Evolutionary conservation across 1,139 yeast species (phyloP), one percentile per base, ranked within the genome.

Genomic region (Yamadazyma taylorii): DNA sequence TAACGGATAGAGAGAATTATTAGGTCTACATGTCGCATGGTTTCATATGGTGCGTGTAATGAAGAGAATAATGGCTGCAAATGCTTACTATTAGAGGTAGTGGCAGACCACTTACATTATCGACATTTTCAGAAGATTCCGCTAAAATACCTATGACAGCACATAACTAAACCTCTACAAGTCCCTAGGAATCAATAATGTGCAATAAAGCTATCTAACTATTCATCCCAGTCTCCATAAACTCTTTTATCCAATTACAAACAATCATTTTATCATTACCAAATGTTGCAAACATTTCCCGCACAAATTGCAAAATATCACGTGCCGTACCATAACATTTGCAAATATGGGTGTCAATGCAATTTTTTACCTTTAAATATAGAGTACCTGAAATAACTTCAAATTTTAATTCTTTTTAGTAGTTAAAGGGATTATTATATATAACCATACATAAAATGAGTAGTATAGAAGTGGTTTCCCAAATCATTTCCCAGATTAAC

Each of bases 401-500:
- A 24, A 12, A 6, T 24, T 24, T 24, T n/a, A n/a, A n/a, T n/a
- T n/a, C n/a, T n/a, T n/a, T n/a, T n/a, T n/a, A n/a, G n/a, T n/a
- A n/a, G n/a, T n/a, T n/a, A n/a, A n/a, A n/a, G n/a, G n/a, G n/a
- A n/a, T n/a, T n/a, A n/a, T n/a, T 26, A 26, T 15, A 13, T 26
- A 8, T 24, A 24, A 10, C 27, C 13, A n/a, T n/a, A 15, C 27
- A n/a, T 8, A 28, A 6, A 6, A 31, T 24, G 33, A 35, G 33
- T 38, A 34, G 49, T 14, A 47, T 48, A 35, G 51, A 45, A 31
- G 37, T 48, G n/a, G 47, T 55, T 34, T 45, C 54, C 26, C 44
- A 47, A 35, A 38, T 51, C 22, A 41, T 46, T 21, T 46, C 46
- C 22, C 39, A 45, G 32, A 52, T 57, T 19, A 59, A 56, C 21